Conservation (phyloP, 805 yeast species). For the Monosporozyma aerobia region DNA sequence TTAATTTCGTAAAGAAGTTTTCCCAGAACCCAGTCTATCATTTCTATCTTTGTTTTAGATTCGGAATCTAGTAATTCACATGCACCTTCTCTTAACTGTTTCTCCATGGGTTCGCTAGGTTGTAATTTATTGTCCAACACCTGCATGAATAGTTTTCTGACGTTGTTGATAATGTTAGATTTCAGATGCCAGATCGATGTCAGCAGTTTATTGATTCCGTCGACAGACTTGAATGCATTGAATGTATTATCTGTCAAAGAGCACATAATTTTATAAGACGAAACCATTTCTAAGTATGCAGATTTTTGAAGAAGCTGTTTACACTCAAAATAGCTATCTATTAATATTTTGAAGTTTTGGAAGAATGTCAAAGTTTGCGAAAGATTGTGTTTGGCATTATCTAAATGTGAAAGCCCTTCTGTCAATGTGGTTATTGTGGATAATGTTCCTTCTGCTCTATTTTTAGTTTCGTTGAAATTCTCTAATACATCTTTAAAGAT, state of each 20-base stretch:
- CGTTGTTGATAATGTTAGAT: slow-evolving; percentile 19
- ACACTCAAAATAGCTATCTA: slow-evolving; percentile 33
- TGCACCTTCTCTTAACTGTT: slow-evolving; percentile 43
- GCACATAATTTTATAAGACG: slow-evolving; percentile 27
- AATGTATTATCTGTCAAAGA: slow-evolving; percentile 25
- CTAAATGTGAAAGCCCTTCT: slow-evolving; percentile 64
- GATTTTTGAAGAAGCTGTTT: slow-evolving; percentile 9
- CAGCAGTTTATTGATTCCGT: slow-evolving; percentile 38
- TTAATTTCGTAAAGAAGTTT: slow-evolving; percentile 64
- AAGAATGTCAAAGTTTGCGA: slow-evolving; percentile 78
- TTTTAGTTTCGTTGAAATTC: slow-evolving; percentile 58
- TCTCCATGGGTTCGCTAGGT: slow-evolving; percentile 9
- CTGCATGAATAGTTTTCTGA: slow-evolving; percentile 7
- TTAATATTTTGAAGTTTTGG: slow-evolving; percentile 78
- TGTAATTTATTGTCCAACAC: slow-evolving; percentile 6
- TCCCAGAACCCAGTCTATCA: slow-evolving; percentile 64
- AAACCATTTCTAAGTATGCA: slow-evolving; percentile 19
- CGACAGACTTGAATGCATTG: slow-evolving; percentile 71
- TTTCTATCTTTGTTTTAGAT: slow-evolving; percentile 43
- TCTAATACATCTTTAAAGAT: slow-evolving; percentile 32
- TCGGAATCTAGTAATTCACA: slow-evolving; percentile 63
- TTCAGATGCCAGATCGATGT: slow-evolving; percentile 23
- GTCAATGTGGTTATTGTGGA: slow-evolving; percentile 61
- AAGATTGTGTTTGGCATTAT: slow-evolving; percentile 73
- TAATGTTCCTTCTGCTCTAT: slow-evolving; percentile 70